Conservation (phyloP, 2,329 filamentous ascomycete species). For the Fusarium cyanostomum region DNA sequence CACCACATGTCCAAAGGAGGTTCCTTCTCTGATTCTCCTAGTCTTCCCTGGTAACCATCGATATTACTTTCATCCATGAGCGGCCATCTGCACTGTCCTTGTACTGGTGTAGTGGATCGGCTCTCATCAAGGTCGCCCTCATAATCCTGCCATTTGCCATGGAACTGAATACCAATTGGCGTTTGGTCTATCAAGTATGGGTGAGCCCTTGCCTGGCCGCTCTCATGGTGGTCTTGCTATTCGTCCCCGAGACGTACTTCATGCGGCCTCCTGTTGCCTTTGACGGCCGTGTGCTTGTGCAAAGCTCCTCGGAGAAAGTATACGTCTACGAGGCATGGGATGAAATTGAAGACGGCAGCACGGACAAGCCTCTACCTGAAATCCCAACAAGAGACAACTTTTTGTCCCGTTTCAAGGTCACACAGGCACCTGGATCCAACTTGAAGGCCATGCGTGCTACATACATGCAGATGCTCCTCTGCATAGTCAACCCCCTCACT, state of each 20-base stretch:
- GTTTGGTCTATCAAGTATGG: slow-evolving; percentile 23
- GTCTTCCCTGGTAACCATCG: not conserved
- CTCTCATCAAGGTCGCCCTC: slow-evolving; percentile 8
- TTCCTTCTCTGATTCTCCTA: too few species aligned
- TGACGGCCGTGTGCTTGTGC: slow-evolving; percentile 12
- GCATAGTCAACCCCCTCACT: slow-evolving; percentile 31
- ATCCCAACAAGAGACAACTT: not conserved
- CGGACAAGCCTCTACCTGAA: slow-evolving; percentile 12
- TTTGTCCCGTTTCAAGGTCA: slow-evolving; percentile 8
- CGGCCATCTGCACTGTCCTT: slow-evolving; percentile 22
- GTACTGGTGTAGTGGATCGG: slow-evolving; percentile 17
- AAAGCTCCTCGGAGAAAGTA: slow-evolving; percentile 20
- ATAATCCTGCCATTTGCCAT: slow-evolving; percentile 7
- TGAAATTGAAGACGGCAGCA: not conserved
- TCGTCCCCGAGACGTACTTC: slow-evolving; percentile 28
- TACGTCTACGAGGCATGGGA: slow-evolving; percentile 22
- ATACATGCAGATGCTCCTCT: slow-evolving; percentile 33
- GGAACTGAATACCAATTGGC: slow-evolving; percentile 1
- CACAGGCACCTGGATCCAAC: slow-evolving; percentile 13
- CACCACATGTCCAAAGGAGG: too few species aligned
- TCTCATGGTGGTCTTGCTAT: slow-evolving; percentile 2
- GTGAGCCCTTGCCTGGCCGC: not conserved
- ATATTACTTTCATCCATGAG: slow-evolving; percentile 33
- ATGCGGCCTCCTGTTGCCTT: slow-evolving; percentile 28
- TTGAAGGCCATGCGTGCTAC: slow-evolving; percentile 12